A percentile compares a stretch with the other conserved stretches of the same genome.
Evolutionary conservation across 2,329 filamentous ascomycete genomes (phyloP).

Genomic region (Sordariomycetes sp.): DNA sequence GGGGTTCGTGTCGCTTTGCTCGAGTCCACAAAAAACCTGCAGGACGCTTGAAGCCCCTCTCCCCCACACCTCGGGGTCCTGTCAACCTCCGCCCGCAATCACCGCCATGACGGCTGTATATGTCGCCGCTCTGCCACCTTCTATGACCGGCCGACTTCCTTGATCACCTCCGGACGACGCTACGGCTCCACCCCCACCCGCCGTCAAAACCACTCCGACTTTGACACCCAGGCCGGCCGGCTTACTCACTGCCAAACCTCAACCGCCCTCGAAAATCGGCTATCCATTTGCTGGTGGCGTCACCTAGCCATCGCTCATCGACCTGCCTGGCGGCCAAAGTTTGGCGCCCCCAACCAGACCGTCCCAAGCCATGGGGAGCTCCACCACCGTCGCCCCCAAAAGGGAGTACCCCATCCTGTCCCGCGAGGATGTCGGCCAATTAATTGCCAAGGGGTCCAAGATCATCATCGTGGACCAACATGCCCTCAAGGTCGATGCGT

Average conservation of each 20-base stretch:
- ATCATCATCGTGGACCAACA: conserved; percentile 71
- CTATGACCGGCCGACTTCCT: too few relatives aligned
- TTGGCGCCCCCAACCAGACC: background rate
- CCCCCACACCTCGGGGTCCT: background rate
- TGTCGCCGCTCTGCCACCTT: background rate
- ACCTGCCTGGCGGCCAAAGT: background rate
- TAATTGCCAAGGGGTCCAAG: conserved; percentile 70
- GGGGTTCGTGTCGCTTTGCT: background rate
- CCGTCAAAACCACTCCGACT: too few relatives aligned
- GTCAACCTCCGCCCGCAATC: background rate
- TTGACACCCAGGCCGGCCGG: too few relatives aligned
- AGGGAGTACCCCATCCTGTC: conserved; percentile 21
- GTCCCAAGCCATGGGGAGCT: background rate
- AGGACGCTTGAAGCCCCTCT: background rate
- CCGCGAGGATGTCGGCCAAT: conserved; percentile 39
- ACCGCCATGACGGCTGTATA: background rate
- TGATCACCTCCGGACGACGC: too few relatives aligned
- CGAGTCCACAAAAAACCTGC: background rate
- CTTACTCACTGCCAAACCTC: too few relatives aligned
- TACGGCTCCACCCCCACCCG: too few relatives aligned
- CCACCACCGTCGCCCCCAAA: background rate
- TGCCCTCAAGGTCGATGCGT: conserved; percentile 79
- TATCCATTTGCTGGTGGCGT: too few relatives aligned
- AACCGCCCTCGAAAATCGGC: too few relatives aligned
- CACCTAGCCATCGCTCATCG: too few relatives aligned